Evolutionary conservation across 306 rosid species (phyloP), one percentile per base, ranked within the genome.

Genomic region (Gastrolobium villosum): DNA sequence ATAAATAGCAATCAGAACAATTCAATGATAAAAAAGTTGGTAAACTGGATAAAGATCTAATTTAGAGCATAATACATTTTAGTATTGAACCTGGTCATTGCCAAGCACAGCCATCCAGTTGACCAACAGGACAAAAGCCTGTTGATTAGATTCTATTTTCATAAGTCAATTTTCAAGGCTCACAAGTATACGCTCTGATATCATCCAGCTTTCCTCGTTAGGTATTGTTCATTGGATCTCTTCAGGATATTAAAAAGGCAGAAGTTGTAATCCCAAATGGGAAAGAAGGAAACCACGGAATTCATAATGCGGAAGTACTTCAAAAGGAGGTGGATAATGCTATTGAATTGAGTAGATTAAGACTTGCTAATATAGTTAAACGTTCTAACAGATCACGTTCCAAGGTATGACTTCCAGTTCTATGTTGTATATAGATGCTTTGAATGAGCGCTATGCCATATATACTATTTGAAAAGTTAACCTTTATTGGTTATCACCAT

Each of bases 151-250:
- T 75, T 68, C 31, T 48, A 41, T 32, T 71, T 37, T 15, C 6
- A 64, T 39, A 31, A n/a, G 61, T 72, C 32, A 57, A 40, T 41
- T 72, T 67, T 34, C 55, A 20, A 40, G 41, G 79, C 62, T 72
- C 50, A 20, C 75, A 32, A 52, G 26, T 40, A 36, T 34, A 64
- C 26, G 32, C 66, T 75, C 61, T 61, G 30, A 65, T 65, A 50
- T 70, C 43, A 30, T 20, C 81, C 71, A 60, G 74, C 77, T 86
- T 76, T 82, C 54, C 64, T 84, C 37, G 5, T 85, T 77, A 95
- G 99, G 81, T 93, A 55, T 76, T 95, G 82, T 79, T 91, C 80
- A 82, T 95, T 79, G 93, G 92, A 70, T 88, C 97, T 64, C 86
- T 93, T 79, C 81, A 76, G 62, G 80, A 87, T 73, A 82, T 70